A percentile compares a stretch with the other conserved stretches of the same genome.
Conservation (phyloP, 2,329 filamentous ascomycete species). For the Lizonia empirigonia region DNA sequence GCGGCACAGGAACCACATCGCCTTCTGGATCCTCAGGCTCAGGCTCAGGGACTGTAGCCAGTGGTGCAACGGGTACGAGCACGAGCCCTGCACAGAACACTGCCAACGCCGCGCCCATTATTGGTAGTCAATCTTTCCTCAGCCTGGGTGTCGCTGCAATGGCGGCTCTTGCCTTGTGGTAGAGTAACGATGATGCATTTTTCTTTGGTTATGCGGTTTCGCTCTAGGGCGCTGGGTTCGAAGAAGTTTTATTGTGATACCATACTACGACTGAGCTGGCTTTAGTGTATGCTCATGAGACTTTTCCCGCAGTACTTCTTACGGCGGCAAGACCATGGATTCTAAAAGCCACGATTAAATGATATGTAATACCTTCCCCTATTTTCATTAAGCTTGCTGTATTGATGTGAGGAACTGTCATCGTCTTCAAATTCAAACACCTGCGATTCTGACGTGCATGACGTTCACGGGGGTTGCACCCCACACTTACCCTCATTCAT, state of each 20-base stretch:
- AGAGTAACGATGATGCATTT: slow-evolving; percentile 3
- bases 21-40: slow-evolving; percentile 17
- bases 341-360: slow-evolving; percentile 2
- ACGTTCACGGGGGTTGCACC: slow-evolving; percentile 8
- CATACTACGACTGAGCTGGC: slow-evolving; percentile 29
- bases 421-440: neutral
- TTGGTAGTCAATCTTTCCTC: slow-evolving; percentile 32
- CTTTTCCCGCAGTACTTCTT: slow-evolving; percentile 11
- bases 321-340: slow-evolving; percentile 1
- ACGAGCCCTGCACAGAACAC: slow-evolving; percentile 32
- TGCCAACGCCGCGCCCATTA: slow-evolving; percentile 32
- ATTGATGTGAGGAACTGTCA: neutral
- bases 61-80: slow-evolving; percentile 17
- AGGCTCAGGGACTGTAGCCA: slow-evolving; percentile 16
- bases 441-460: slow-evolving; percentile 7
- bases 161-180: slow-evolving; percentile 37
- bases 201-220: neutral
- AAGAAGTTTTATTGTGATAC: slow-evolving; percentile 28
- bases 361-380: slow-evolving; percentile 10
- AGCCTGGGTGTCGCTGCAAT: slow-evolving; percentile 34
- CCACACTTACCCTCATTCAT: slow-evolving; percentile 12
- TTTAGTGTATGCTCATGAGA: slow-evolving; percentile 21
- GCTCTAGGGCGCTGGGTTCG: neutral
- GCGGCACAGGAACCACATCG: slow-evolving; percentile 15
- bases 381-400: neutral